A percentile compares a stretch with the other conserved stretches of the same genome.
These are phyloP conservation scores for Allium sativum DNA, from an alignment of 106 monocot genomes.

Conservation along the genomic window DNA sequence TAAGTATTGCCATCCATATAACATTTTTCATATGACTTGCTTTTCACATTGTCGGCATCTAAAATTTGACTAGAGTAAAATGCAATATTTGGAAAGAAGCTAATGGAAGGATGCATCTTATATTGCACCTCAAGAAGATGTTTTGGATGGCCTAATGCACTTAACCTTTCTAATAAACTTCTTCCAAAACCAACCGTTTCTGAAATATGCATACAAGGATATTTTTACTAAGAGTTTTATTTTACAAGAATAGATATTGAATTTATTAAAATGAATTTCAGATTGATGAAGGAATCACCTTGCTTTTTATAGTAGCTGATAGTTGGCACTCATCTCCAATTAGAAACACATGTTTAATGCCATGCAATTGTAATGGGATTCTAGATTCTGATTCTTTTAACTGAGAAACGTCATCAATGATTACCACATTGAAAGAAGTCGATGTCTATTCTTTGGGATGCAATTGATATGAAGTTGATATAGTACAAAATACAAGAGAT, in stretches of 20 bases:
- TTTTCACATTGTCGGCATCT: conserved; percentile 38
- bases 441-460: not conserved
- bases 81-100: conserved; percentile 32
- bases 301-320: conserved; percentile 53
- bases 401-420: conserved; percentile 42
- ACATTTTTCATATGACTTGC: conserved; percentile 11
- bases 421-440: conserved; percentile 10
- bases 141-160: conserved; percentile 27
- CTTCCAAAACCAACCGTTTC: conserved; percentile 31
- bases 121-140: conserved; percentile 59
- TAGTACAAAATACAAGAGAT: conserved; percentile 23
- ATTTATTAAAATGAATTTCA: too few relatives aligned
- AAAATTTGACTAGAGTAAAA: conserved; percentile 34
- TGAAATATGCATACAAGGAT: conserved; percentile 19
- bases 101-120: conserved; percentile 77
- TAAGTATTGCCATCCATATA: conserved; percentile 15
- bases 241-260: not conserved
- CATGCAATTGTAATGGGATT: conserved; percentile 39
- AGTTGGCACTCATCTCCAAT: conserved; percentile 70
- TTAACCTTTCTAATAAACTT: conserved; percentile 63
- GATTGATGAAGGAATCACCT: conserved; percentile 14
- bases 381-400: conserved; percentile 67
- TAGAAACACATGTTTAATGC: conserved; percentile 33
- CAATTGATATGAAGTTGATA: conserved; percentile 20
- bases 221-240: not conserved